Evolutionary conservation across 305 asterid species (phyloP).

Genomic region (Fraxinus angustifolia): DNA sequence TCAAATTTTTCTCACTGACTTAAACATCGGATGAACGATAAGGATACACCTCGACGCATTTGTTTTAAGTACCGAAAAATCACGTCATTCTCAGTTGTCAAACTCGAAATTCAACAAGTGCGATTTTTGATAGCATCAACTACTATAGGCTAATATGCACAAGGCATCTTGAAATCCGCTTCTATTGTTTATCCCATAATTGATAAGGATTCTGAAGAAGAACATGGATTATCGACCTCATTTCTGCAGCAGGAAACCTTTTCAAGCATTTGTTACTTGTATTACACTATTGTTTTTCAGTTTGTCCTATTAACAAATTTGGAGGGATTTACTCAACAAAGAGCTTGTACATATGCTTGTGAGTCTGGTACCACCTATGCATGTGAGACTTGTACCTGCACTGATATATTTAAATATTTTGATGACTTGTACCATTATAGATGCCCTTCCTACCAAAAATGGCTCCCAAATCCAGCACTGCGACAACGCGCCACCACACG

Average conservation of each 20-base stretch:
- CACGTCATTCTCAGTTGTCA: too few relatives aligned
- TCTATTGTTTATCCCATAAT: too few relatives aligned
- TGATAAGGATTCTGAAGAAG: not conserved
- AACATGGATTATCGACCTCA: not conserved
- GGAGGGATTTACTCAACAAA: not conserved
- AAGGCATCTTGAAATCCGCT: not conserved
- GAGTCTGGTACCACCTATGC: not conserved
- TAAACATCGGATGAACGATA: too few relatives aligned
- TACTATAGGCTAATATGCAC: not conserved
- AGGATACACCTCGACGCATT: too few relatives aligned
- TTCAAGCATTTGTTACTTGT: not conserved
- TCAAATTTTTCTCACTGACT: too few relatives aligned
- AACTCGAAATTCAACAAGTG: too few relatives aligned
- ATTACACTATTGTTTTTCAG: not conserved
- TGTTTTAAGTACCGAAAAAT: too few relatives aligned
- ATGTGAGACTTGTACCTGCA: not conserved
- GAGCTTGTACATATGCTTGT: not conserved
- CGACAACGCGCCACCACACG: slow-evolving; percentile 21
- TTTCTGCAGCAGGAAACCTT: not conserved
- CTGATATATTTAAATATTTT: too few relatives aligned
- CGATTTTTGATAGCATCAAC: too few relatives aligned
- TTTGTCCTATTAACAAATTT: not conserved
- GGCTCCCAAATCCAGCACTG: slow-evolving; percentile 1
- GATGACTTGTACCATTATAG: not conserved
- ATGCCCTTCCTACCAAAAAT: not conserved